phyloP scores from a whole-genome alignment of 2,329 filamentous ascomycete species.

The Boeremia exigua region DNA sequence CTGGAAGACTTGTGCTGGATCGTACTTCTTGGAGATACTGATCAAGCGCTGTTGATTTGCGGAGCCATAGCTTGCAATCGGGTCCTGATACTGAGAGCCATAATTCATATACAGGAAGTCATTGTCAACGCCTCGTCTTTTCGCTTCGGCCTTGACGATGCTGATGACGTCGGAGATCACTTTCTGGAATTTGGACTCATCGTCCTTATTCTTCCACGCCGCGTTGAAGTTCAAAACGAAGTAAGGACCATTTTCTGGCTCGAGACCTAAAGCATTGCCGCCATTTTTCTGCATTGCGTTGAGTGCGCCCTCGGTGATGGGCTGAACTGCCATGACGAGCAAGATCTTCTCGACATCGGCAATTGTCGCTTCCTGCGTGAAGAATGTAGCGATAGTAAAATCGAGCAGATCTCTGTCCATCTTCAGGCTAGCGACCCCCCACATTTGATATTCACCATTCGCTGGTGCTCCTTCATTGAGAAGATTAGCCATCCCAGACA shows the following conservation, averaged over 20 bases:
- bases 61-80: conserved; percentile 49
- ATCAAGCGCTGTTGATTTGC: conserved; percentile 32
- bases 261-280: conserved; percentile 35
- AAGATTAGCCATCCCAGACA: conserved; percentile 26
- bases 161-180: conserved; percentile 15
- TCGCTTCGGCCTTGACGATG: conserved; percentile 12
- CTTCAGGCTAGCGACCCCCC: conserved; percentile 29
- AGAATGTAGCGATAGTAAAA: conserved; percentile 23
- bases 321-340: conserved; percentile 22
- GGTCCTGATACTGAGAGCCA: conserved; percentile 46
- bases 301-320: conserved; percentile 19
- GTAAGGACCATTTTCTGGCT: conserved; percentile 20
- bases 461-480: conserved; percentile 17
- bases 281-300: conserved; percentile 25
- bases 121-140: conserved; percentile 13
- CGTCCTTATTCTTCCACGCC: conserved; percentile 12
- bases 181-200: conserved; percentile 17
- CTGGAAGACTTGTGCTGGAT: conserved; percentile 50
- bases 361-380: conserved; percentile 18
- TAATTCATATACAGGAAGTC: conserved; percentile 25
- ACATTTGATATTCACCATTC: conserved; percentile 21
- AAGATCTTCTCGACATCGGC: conserved; percentile 25
- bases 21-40: conserved; percentile 45
- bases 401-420: conserved; percentile 21
- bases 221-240: conserved; percentile 23